Evolutionary conservation across 768 basidiomycete species (phyloP).

Genomic region (Boletus reticulatus): DNA sequence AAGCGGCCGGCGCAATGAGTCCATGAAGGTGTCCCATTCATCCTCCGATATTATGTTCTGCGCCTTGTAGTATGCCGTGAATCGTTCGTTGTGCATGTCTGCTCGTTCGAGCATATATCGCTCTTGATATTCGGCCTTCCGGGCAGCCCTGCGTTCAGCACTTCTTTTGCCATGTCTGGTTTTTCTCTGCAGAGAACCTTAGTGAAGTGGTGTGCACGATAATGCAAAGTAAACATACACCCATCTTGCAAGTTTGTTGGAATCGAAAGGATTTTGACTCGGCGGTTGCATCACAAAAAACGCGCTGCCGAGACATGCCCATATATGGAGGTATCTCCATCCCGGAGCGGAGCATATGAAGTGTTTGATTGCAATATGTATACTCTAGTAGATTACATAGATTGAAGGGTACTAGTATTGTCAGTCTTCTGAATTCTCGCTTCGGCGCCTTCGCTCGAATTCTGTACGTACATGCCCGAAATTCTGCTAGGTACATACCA

Average conservation of each 20-base stretch:
- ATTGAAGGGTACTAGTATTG: too few relatives aligned
- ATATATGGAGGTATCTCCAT: too few relatives aligned
- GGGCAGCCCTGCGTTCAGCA: slow-evolving; percentile 11
- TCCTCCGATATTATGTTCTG: slow-evolving; percentile 74
- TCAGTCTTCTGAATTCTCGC: too few relatives aligned
- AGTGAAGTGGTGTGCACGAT: not conserved
- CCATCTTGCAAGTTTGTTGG: slow-evolving; percentile 9
- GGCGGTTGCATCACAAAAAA: too few relatives aligned
- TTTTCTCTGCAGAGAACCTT: slow-evolving; percentile 11
- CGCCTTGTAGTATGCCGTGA: slow-evolving; percentile 66
- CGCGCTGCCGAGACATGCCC: too few relatives aligned
- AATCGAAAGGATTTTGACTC: not conserved
- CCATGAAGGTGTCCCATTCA: slow-evolving; percentile 78
- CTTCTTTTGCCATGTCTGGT: slow-evolving; percentile 12
- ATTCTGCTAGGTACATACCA: too few relatives aligned
- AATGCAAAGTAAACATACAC: slow-evolving; percentile 9
- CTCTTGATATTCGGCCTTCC: slow-evolving; percentile 33
- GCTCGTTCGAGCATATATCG: slow-evolving; percentile 53
- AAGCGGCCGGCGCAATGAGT: slow-evolving; percentile 62
- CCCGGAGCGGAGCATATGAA: too few relatives aligned
- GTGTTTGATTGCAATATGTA: too few relatives aligned
- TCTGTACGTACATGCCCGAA: too few relatives aligned
- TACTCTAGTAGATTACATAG: too few relatives aligned
- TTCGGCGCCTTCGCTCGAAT: too few relatives aligned
- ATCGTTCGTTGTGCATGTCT: slow-evolving; percentile 71